Conservation (phyloP, 2,329 filamentous ascomycete genomes). For the Alternaria sp. region DNA sequence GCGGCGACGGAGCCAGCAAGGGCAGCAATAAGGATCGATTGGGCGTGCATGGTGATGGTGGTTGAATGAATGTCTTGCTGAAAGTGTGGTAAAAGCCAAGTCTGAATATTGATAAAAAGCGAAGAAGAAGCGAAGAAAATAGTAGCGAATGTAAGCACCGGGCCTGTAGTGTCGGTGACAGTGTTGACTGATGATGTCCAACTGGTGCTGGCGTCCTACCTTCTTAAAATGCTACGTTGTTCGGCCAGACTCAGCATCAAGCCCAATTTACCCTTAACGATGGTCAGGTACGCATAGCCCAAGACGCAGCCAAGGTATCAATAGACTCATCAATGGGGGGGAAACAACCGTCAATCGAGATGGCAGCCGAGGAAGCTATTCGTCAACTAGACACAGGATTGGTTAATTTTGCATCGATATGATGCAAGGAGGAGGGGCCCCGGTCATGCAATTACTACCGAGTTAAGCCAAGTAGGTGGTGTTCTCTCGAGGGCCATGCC, state of each 20-base stretch:
- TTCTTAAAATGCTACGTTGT: slow-evolving; percentile 11
- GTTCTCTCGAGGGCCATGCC: background rate
- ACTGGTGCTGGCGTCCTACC: slow-evolving; percentile 4
- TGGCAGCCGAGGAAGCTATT: slow-evolving; percentile 20
- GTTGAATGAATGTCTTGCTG: slow-evolving; percentile 6
- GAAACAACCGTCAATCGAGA: background rate
- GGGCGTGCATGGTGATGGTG: slow-evolving; percentile 36
- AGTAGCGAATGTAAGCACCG: slow-evolving; percentile 10
- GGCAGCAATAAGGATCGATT: slow-evolving; percentile 34
- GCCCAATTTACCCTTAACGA: slow-evolving; percentile 9
- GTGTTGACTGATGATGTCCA: slow-evolving; percentile 11
- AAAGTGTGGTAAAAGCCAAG: background rate
- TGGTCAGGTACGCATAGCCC: background rate
- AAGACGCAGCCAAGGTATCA: slow-evolving; percentile 13
- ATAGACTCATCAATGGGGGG: slow-evolving; percentile 1
- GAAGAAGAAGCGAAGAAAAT: slow-evolving; percentile 8
- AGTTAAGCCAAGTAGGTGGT: slow-evolving; percentile 7
- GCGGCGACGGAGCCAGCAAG: slow-evolving; percentile 35
- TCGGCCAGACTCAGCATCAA: background rate
- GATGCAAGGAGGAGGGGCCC: slow-evolving; percentile 4
- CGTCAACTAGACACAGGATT: slow-evolving; percentile 7
- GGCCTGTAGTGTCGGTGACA: slow-evolving; percentile 2
- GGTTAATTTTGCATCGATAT: background rate
- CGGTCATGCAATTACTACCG: slow-evolving; percentile 4
- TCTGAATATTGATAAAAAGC: background rate